phyloP scores from a whole-genome alignment of 2,329 filamentous ascomycete genomes.

The Helicocarpus griseus region DNA sequence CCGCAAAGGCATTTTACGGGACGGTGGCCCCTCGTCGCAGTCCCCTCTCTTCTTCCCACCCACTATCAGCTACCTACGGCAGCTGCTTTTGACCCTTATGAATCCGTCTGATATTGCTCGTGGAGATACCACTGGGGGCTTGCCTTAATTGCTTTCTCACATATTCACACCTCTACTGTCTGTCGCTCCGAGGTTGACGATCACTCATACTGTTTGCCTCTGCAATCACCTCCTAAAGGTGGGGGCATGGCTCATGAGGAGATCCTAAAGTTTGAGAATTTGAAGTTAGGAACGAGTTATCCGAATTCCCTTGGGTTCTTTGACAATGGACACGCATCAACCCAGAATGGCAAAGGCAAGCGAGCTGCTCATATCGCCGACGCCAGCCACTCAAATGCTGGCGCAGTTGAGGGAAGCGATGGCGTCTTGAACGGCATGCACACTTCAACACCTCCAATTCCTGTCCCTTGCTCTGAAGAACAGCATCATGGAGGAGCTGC shows the following conservation, averaged over 20 bases:
- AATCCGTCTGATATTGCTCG: not conserved
- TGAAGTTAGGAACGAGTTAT: slow-evolving; percentile 33
- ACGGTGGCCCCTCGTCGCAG: not conserved
- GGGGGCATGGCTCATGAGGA: slow-evolving; percentile 31
- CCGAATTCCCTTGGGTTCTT: not conserved
- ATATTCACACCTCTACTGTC: not conserved
- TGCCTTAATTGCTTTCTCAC: not conserved
- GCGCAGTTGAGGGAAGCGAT: slow-evolving; percentile 31
- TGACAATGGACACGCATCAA: not conserved
- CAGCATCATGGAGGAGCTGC: slow-evolving; percentile 9
- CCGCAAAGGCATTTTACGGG: not conserved
- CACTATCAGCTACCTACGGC: not conserved
- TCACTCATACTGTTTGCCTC: not conserved
- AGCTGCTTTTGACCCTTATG: not conserved
- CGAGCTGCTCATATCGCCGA: not conserved
- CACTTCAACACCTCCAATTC: slow-evolving; percentile 35
- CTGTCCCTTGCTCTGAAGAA: slow-evolving; percentile 34
- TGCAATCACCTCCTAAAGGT: slow-evolving; percentile 14
- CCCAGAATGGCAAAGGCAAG: not conserved
- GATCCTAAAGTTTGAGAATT: slow-evolving; percentile 24
- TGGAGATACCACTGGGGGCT: not conserved
- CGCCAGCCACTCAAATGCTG: slow-evolving; percentile 4
- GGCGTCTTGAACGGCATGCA: slow-evolving; percentile 30
- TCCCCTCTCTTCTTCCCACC: not conserved
- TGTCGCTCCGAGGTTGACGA: not conserved